Evolutionary conservation across 495 filamentous ascomycete genomes (phyloP).

Genomic region (Podospora pseudopauciseta): DNA sequence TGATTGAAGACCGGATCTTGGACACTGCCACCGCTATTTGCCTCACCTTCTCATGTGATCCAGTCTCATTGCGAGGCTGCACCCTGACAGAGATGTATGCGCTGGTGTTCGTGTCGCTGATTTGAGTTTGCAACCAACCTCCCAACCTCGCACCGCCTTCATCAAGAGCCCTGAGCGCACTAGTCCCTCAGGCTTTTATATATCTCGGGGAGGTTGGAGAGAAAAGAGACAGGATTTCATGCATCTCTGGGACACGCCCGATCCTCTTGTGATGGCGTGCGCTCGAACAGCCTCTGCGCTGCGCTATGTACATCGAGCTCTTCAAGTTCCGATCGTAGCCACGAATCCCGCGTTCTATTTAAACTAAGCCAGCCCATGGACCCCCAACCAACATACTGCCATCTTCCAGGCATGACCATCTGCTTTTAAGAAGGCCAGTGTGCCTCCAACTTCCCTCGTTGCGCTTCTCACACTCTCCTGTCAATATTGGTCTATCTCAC

Average conservation of each 20-base stretch:
- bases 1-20: not conserved
- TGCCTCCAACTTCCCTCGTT: not conserved
- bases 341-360: not conserved
- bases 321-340: not conserved
- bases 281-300: not conserved
- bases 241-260: no score
- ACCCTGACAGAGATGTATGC: not conserved
- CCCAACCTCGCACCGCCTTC: not conserved
- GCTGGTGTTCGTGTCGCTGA: not conserved
- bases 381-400: not conserved
- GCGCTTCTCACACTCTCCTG: not conserved
- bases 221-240: no score
- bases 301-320: not conserved
- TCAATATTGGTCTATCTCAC: not conserved
- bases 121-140: not conserved
- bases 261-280: not conserved
- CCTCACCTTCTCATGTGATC: no score
- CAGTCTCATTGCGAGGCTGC: not conserved
- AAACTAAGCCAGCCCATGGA: not conserved
- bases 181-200: not conserved
- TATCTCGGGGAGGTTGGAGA: not conserved
- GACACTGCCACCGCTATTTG: not conserved
- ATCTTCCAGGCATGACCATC: not conserved
- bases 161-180: not conserved
- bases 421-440: not conserved